phyloP scores from a whole-genome alignment of 768 basidiomycete species.

The Dacryopinax spathularia region DNA sequence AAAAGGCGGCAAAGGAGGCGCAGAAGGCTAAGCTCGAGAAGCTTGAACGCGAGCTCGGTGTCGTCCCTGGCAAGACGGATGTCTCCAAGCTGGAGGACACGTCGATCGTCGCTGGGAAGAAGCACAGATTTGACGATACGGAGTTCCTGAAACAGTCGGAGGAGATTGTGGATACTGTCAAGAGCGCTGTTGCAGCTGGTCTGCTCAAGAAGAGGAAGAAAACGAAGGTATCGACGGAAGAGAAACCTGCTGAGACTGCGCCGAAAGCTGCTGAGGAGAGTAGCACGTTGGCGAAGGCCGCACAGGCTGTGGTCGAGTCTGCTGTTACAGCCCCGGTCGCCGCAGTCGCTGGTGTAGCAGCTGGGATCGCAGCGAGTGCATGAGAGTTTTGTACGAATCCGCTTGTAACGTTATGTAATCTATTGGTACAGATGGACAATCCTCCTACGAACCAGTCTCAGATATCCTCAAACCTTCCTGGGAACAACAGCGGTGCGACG shows the following conservation, averaged over 20 bases:
- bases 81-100: conserved; percentile 27
- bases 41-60: conserved; percentile 71
- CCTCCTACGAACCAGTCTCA: neutral
- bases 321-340: neutral
- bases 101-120: conserved; percentile 46
- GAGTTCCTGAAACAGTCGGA: conserved; percentile 83
- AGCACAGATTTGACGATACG: conserved; percentile 81
- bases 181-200: conserved; percentile 72
- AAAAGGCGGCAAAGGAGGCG: conserved; percentile 61
- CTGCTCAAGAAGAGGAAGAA: conserved; percentile 67
- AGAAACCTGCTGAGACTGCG: neutral
- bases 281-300: neutral
- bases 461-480: conserved; percentile 53
- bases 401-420: neutral
- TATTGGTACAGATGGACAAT: neutral
- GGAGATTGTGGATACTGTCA: conserved; percentile 82
- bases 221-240: conserved; percentile 27
- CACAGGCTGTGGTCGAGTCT: neutral
- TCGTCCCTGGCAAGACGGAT: conserved; percentile 29
- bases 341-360: neutral
- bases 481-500: conserved; percentile 76
- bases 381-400: neutral
- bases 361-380: neutral
- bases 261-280: neutral
- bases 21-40: conserved; percentile 71